Evolutionary conservation across 768 basidiomycete species (phyloP), one percentile per base, ranked within the genome.

Genomic region (Boletus rubropictus): DNA sequence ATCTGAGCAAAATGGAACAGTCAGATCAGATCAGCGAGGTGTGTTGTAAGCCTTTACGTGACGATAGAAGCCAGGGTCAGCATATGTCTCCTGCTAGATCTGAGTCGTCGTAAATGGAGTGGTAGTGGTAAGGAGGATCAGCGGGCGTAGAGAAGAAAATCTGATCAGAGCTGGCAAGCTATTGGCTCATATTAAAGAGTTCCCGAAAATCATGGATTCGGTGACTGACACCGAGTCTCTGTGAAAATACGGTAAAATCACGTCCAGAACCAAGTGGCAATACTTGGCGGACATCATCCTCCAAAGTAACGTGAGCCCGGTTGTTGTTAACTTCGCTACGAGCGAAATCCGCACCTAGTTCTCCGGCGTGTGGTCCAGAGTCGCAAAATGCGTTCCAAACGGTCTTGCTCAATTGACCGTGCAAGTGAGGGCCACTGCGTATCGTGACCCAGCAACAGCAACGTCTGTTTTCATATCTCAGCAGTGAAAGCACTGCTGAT

Each of bases 181-280:
- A 39, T 44, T 18, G 36, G 29, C 10, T 15, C 10, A 11, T 22
- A 5, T 51, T 4, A 50, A n/a, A 42, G 34, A 25, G 17, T 11
- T 4, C n/a, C 7, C 2, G 4, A 31, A 46, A 36, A 7, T 7
- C 20, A 33, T 2, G 7, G 36, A 27, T 34, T 6, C 12, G 8
- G 21, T 57, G 46, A 24, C 79, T 64, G 44, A 85, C 77, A 1
- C 85, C 85, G 37, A 81, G 72, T 37, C 81, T 74, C 65, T 96
- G 89, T 56, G 97, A 68, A 68, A 97, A 96, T 8, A 89, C 86
- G 1, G 93, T 95, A 53, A 74, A 96, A 66, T 96, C 93, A 45
- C 87, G 89, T 34, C 89, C 89, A 39, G 83, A 87, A 24, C 89
- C 89, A 20, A 91, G 70, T 11, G 87, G 75, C 1, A 31, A 28